These are phyloP conservation scores for Talaromyces wortmannii DNA, from an alignment of 495 filamentous ascomycete genomes.

Conservation along the genomic window DNA sequence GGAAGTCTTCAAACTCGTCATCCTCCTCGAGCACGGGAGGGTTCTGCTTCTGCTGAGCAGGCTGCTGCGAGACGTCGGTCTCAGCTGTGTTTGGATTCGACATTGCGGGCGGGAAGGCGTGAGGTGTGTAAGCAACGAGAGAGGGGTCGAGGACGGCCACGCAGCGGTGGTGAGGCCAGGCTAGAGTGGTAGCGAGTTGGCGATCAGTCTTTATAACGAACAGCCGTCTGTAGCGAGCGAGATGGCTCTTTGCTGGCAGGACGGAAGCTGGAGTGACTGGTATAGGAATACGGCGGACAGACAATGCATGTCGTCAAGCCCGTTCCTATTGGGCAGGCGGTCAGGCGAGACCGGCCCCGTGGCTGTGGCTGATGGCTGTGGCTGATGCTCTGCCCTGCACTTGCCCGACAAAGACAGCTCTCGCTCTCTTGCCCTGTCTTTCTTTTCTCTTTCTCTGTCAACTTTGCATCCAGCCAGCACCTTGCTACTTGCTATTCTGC, in stretches of 20 bases:
- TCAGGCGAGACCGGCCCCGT: neutral
- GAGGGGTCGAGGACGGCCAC: neutral
- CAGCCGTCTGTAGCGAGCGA: no score
- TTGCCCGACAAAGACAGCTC: no score
- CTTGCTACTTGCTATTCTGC: no score
- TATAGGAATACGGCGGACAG: neutral
- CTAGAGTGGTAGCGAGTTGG: no score
- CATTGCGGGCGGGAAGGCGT: slow-evolving; percentile 21
- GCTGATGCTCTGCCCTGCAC: no score
- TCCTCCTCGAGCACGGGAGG: slow-evolving; percentile 82
- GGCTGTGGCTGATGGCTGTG: no score
- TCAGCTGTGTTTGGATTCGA: slow-evolving; percentile 28
- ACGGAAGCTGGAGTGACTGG: neutral
- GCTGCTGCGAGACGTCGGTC: slow-evolving; percentile 31
- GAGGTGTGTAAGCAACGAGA: slow-evolving; percentile 2
- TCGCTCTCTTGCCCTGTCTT: no score
- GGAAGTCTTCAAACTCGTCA: slow-evolving; percentile 99
- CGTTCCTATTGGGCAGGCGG: neutral
- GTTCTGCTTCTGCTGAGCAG: slow-evolving; percentile 34
- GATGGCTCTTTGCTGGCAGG: neutral
- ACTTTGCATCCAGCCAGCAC: no score
- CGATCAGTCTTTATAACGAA: no score
- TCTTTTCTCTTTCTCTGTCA: no score
- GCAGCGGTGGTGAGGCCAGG: no score
- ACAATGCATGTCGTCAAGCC: neutral